Evolutionary conservation across 2,329 filamentous ascomycete genomes (phyloP).

Genomic region (Aspergillus sp.): DNA sequence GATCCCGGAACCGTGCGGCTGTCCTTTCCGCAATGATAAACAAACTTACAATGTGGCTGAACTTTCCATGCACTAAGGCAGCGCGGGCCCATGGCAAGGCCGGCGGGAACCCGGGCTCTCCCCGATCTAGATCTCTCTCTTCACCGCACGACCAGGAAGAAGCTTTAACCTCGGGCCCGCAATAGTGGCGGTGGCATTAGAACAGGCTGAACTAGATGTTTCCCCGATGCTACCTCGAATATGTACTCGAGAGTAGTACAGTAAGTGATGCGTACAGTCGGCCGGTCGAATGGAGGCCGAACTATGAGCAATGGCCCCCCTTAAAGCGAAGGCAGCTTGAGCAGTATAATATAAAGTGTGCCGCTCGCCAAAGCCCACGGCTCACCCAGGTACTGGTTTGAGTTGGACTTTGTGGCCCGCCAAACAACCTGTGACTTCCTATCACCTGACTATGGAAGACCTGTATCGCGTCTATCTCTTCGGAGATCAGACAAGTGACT

Average conservation of each 20-base stretch:
- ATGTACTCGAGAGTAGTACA: not conserved
- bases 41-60: not conserved
- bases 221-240: constrained; percentile 4
- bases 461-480: constrained; percentile 44
- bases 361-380: not conserved
- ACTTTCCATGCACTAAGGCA: not conserved
- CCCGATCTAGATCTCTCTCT: constrained; percentile 6
- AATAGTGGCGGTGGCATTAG: constrained; percentile 9
- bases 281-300: not conserved
- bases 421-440: not conserved
- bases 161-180: not conserved
- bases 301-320: not conserved
- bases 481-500: constrained; percentile 48
- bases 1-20: not conserved
- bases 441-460: constrained; percentile 28
- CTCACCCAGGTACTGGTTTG: not conserved
- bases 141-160: not conserved
- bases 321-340: not conserved
- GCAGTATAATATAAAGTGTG: constrained; percentile 1
- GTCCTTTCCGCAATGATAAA: not conserved
- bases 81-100: not conserved
- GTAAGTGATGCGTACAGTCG: not conserved
- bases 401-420: not conserved
- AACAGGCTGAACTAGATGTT: not conserved
- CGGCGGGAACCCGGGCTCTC: not conserved